phyloP scores from a whole-genome alignment of 1,284 basidiomycete species.

The Pseudozyma sp. region DNA sequence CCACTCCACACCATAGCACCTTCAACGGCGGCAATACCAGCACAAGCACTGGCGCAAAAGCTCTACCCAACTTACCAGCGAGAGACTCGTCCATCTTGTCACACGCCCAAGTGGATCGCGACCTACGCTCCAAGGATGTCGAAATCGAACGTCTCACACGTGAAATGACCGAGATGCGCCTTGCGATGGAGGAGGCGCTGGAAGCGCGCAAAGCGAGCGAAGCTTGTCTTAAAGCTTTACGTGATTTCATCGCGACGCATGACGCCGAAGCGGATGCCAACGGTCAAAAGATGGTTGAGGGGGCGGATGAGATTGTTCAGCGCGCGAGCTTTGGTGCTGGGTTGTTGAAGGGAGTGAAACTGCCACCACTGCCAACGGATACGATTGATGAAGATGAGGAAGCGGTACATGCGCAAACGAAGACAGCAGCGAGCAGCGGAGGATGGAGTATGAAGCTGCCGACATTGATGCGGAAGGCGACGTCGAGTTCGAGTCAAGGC shows the following conservation, averaged over 20 bases:
- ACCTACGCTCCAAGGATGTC: constrained; percentile 55
- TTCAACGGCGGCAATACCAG: not conserved
- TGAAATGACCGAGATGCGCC: constrained; percentile 50
- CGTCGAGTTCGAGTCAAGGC: constrained; percentile 22
- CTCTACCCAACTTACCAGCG: constrained; percentile 17
- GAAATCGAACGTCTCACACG: constrained; percentile 54
- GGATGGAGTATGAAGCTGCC: constrained; percentile 52
- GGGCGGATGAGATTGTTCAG: constrained; percentile 39
- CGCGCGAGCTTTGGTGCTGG: constrained; percentile 43
- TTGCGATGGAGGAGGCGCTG: constrained; percentile 57
- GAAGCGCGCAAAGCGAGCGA: constrained; percentile 65
- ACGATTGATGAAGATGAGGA: constrained; percentile 53
- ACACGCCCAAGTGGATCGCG: constrained; percentile 24
- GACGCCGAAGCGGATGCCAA: constrained; percentile 44
- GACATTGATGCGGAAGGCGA: constrained; percentile 48
- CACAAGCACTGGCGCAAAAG: constrained; percentile 8
- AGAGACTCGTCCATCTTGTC: constrained; percentile 26
- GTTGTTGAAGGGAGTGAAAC: constrained; percentile 54
- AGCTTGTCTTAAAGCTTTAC: constrained; percentile 56
- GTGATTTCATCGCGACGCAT: constrained; percentile 53
- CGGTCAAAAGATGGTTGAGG: constrained; percentile 32
- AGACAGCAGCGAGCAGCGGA: constrained; percentile 11
- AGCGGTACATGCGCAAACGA: constrained; percentile 16
- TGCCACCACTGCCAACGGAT: constrained; percentile 62
- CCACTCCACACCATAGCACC: not conserved